phyloP scores from a whole-genome alignment of 352 stramenopile species.

The Vaucheria bursata region DNA sequence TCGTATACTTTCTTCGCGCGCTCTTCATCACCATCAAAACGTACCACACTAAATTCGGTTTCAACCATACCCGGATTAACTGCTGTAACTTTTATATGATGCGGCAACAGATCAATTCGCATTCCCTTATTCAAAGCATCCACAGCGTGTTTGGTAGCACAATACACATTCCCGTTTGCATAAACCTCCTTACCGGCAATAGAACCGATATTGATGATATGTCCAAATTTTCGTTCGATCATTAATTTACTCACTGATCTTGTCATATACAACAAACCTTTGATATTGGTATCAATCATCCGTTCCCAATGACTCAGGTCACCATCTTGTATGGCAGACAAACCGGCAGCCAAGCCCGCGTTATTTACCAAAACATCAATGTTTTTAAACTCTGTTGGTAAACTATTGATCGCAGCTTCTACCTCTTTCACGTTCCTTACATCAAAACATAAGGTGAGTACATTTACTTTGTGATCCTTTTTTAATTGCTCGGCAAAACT shows the following conservation, averaged over 20 bases:
- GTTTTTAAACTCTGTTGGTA: slow-evolving; percentile 7
- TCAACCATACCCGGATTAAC: slow-evolving; percentile 61
- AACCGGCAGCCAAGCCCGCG: slow-evolving; percentile 50
- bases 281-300: slow-evolving; percentile 63
- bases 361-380: slow-evolving; percentile 76
- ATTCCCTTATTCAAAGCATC: slow-evolving; percentile 63
- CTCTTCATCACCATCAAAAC: slow-evolving; percentile 26
- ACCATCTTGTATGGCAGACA: slow-evolving; percentile 11
- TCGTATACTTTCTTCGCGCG: slow-evolving; percentile 15
- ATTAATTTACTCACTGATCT: slow-evolving; percentile 60
- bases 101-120: slow-evolving; percentile 64
- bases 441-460: slow-evolving; percentile 53
- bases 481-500: slow-evolving; percentile 56
- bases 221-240: slow-evolving; percentile 57
- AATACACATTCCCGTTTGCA: slow-evolving; percentile 63
- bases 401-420: background rate
- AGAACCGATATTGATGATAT: slow-evolving; percentile 69
- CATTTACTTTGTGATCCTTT: slow-evolving; percentile 49
- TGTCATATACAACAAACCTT: slow-evolving; percentile 55
- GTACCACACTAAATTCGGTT: slow-evolving; percentile 56
- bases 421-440: slow-evolving; percentile 52
- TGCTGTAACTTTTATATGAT: slow-evolving; percentile 66
- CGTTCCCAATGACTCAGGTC: slow-evolving; percentile 11
- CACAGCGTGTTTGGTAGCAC: slow-evolving; percentile 64
- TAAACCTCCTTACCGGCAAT: slow-evolving; percentile 55